Percentiles rank a stretch among this genome's conserved stretches.
These are phyloP conservation scores for Acrasis kona DNA, from an alignment of 78 protist genomes.

Conservation along the genomic window DNA sequence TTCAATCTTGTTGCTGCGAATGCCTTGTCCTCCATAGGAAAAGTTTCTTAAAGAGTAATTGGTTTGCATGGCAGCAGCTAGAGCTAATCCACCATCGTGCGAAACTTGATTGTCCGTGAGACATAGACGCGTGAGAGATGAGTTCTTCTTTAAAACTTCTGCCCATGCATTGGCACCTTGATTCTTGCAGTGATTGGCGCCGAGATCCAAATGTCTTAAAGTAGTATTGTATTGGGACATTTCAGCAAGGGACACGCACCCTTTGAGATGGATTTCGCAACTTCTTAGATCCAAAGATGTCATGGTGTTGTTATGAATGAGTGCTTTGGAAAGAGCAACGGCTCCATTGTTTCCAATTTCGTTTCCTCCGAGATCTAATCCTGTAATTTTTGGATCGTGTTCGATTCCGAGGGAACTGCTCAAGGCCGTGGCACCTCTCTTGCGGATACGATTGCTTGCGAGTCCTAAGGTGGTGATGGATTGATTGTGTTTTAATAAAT, in stretches of 20 bases:
- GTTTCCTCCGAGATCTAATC: not conserved
- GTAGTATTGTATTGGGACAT: not conserved
- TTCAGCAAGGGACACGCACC: not conserved
- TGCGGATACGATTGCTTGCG: not conserved
- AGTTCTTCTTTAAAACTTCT: not conserved
- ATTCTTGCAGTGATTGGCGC: slow-evolving; percentile 4
- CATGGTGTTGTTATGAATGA: not conserved
- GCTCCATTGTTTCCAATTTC: not conserved
- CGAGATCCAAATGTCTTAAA: slow-evolving; percentile 9
- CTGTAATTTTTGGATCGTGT: not conserved
- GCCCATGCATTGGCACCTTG: slow-evolving; percentile 20
- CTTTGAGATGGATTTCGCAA: not conserved
- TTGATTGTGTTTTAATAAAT: not conserved
- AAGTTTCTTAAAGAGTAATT: not conserved
- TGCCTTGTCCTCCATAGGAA: slow-evolving; percentile 12
- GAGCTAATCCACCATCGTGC: not conserved
- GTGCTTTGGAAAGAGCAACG: not conserved
- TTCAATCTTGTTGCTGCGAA: not conserved
- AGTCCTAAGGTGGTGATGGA: not conserved
- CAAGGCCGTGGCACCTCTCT: not conserved
- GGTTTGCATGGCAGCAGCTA: not conserved
- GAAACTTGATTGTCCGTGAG: slow-evolving; percentile 11
- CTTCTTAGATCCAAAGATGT: not conserved
- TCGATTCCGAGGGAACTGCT: too few relatives aligned
- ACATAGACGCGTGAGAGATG: slow-evolving; percentile 8